Base-by-base conservation (phyloP, 1,284 basidiomycete genomes). In the Rhodotorula sp. region DNA sequence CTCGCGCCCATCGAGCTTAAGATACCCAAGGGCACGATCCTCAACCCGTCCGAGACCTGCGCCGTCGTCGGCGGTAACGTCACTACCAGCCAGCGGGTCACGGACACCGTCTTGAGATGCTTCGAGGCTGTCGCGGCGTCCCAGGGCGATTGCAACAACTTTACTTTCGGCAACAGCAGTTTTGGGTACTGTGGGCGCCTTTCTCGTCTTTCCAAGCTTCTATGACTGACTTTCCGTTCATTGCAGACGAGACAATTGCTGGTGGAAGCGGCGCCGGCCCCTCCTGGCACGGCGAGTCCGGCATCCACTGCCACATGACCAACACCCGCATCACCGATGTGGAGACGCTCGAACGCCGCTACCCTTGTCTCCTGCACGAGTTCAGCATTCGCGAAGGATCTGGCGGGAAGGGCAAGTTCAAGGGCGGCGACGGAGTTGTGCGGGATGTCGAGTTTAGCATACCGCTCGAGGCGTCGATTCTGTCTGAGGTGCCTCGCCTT, bases 251-350 rank as follows among this genome's bases (percentile, higher is more conserved):
- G 89, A 95, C 91, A 0, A 95, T 97, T 65, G 91, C 91, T 13
- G 94, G 94, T 15, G 94, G 94, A 6, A 90, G 89, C 10, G 94
- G 94, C 5, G 94, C 94, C 0, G 94, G 94, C 0, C 89, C 91
- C 0, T 81, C 82, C 10, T 97, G 93, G 93, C 86, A 94, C 76
- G 94, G 95, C 15, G 78, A 78, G 18, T 76, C 74, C n/a, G 79
- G 80, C 47, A 59, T 67, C 26, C 68, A 70, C 30, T 52, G 30
- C 4, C 56, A 68, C 55, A 65, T 69, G 67, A 72, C 70, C 44
- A 82, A 82, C 68, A 82, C 81, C 10, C 76, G 80, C n/a, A 80
- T 92, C 72, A 91, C 92, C 26, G 94, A 96, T 75, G 89, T 93
- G 26, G 94, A 97, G 66, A 79, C 80, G 63, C 75, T 82, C 70